phyloP scores from a whole-genome alignment of 2,329 filamentous ascomycete species.

The Harringtonia aguacate region DNA sequence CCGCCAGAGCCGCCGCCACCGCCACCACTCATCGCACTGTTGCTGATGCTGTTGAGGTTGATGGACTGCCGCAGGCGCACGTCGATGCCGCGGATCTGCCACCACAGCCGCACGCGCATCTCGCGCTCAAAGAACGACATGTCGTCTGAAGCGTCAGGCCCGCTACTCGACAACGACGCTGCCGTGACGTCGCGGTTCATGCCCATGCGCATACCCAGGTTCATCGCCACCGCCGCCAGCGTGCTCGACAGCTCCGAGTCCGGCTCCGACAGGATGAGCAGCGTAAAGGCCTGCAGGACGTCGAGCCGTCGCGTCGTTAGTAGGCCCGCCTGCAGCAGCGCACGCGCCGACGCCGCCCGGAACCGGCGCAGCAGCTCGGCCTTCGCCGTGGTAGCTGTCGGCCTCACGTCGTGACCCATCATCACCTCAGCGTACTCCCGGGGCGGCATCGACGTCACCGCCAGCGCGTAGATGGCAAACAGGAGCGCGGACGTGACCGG shows the following conservation, averaged over 20 bases:
- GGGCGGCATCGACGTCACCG: conserved; percentile 13
- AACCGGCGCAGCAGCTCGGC: conserved; percentile 13
- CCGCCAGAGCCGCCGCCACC: conserved; percentile 24
- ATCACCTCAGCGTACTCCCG: conserved; percentile 2
- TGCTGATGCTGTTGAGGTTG: not conserved
- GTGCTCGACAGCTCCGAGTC: conserved; percentile 18
- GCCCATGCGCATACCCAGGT: conserved; percentile 21
- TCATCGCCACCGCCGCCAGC: conserved; percentile 13
- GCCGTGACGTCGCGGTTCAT: conserved; percentile 22
- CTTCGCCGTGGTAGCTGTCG: not conserved
- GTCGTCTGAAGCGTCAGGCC: no score
- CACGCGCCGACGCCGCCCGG: conserved; percentile 14
- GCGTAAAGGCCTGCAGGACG: conserved; percentile 18
- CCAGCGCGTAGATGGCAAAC: conserved; percentile 19
- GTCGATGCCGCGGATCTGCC: conserved; percentile 43
- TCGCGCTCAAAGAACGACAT: conserved; percentile 41
- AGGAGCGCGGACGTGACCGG: conserved; percentile 15
- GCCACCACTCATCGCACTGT: not conserved
- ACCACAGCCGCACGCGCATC: conserved; percentile 42
- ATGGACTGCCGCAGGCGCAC: conserved; percentile 19
- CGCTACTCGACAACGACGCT: no score
- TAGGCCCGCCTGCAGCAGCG: conserved; percentile 16
- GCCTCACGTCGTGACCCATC: conserved; percentile 5
- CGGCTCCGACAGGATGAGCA: conserved; percentile 19
- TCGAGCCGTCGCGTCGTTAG: conserved; percentile 18